Evolutionary conservation across 1,139 yeast genomes (phyloP).

Genomic region (Sugiyamaella xylanicola): DNA sequence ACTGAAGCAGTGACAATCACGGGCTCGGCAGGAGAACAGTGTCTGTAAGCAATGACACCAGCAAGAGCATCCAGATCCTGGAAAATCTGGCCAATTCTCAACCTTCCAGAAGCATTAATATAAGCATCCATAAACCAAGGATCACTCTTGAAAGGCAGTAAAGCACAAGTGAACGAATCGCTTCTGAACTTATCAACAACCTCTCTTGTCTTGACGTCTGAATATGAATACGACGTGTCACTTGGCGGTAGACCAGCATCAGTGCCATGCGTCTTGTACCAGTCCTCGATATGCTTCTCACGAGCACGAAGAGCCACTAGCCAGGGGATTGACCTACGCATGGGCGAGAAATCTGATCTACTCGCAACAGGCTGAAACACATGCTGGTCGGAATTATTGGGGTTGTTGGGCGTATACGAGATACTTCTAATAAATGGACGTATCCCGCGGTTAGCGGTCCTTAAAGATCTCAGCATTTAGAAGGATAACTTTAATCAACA

Average conservation of each 20-base stretch:
- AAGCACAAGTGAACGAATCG: conserved; percentile 74
- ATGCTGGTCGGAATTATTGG: conserved; percentile 27
- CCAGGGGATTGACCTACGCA: conserved; percentile 63
- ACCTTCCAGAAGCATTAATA: conserved; percentile 83
- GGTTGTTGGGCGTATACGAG: conserved; percentile 18
- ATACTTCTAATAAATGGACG: conserved; percentile 3
- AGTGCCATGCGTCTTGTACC: conserved; percentile 39
- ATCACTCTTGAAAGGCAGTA: conserved; percentile 83
- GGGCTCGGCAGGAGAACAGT: conserved; percentile 88
- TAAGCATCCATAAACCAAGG: conserved; percentile 82
- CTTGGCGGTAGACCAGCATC: conserved; percentile 63
- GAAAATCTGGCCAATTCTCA: conserved; percentile 87
- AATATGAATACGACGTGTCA: conserved; percentile 68
- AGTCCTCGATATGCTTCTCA: conserved; percentile 67
- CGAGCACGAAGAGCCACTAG: conserved; percentile 77
- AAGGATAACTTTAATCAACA: neutral
- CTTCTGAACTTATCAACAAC: conserved; percentile 71
- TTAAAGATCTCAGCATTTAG: neutral
- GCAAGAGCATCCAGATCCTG: conserved; percentile 91
- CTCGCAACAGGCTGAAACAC: conserved; percentile 42
- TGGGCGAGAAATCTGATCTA: conserved; percentile 40
- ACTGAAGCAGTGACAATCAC: conserved; percentile 94
- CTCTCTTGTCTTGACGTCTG: conserved; percentile 53
- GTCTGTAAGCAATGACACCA: conserved; percentile 82
- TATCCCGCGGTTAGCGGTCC: conserved; percentile 3